Percentiles rank a stretch among this genome's conserved stretches.
phyloP scores from a whole-genome alignment of 2,329 filamentous ascomycete genomes.

The Dactylellina leptospora region DNA sequence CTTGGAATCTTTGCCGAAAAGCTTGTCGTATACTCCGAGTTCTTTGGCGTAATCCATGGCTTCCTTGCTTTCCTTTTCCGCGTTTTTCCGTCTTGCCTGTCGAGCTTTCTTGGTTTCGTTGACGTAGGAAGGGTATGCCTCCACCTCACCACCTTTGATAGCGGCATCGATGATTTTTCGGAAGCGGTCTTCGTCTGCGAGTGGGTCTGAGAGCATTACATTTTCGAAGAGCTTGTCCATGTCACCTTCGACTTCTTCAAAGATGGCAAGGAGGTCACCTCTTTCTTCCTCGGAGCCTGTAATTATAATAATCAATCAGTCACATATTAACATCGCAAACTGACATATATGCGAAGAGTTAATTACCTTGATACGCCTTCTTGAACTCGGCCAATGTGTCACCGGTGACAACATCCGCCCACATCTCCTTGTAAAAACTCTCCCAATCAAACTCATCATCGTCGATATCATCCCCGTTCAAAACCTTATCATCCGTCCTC shows the following conservation, averaged over 20 bases:
- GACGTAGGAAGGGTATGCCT: slow-evolving; percentile 73
- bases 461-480: slow-evolving; percentile 64
- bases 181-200: slow-evolving; percentile 87
- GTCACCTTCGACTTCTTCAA: slow-evolving; percentile 75
- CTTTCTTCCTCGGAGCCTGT: slow-evolving; percentile 86
- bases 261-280: slow-evolving; percentile 78
- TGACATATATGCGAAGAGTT: background rate
- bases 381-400: slow-evolving; percentile 80
- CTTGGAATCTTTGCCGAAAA: slow-evolving; percentile 65
- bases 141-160: slow-evolving; percentile 74
- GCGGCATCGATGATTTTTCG: slow-evolving; percentile 80
- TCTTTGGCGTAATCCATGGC: slow-evolving; percentile 79
- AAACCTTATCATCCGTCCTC: slow-evolving; percentile 81
- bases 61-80: slow-evolving; percentile 74
- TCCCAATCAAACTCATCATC: slow-evolving; percentile 87
- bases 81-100: slow-evolving; percentile 69
- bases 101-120: slow-evolving; percentile 75
- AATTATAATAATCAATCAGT: slow-evolving; percentile 52
- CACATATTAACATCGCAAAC: background rate
- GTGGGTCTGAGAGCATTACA: slow-evolving; percentile 85
- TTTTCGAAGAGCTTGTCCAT: slow-evolving; percentile 80
- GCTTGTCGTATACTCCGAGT: slow-evolving; percentile 75
- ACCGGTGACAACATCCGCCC: slow-evolving; percentile 75
- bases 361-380: slow-evolving; percentile 68
- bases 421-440: slow-evolving; percentile 87